A percentile compares a stretch with the other conserved stretches of the same genome.
These are phyloP conservation scores for Parasitella parasitica DNA, from an alignment of 371 early-diverging fungal genomes.

Conservation along the genomic window DNA sequence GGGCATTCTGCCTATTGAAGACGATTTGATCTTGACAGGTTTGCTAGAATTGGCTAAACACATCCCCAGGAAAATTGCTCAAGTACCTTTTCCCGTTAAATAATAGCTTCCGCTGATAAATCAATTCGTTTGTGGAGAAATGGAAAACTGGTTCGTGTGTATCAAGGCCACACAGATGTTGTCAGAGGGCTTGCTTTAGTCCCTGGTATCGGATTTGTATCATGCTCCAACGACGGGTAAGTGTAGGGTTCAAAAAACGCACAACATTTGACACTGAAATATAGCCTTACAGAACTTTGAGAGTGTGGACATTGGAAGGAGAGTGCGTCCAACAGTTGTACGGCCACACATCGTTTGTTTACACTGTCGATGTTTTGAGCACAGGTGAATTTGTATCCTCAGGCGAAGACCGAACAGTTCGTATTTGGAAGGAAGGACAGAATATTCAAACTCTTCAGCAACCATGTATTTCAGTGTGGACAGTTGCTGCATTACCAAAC, in stretches of 20 bases:
- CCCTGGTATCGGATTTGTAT: conserved; percentile 73
- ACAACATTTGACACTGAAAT: not conserved
- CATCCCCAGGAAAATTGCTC: not conserved
- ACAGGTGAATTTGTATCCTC: conserved; percentile 84
- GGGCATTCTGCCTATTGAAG: conserved; percentile 71
- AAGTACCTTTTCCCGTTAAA: not conserved
- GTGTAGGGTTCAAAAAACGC: conserved; percentile 42
- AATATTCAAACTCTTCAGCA: conserved; percentile 82
- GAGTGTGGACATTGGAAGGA: conserved; percentile 81
- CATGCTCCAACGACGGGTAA: conserved; percentile 89
- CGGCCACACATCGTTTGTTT: conserved; percentile 95
- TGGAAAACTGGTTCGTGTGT: conserved; percentile 67
- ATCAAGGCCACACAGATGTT: conserved; percentile 89
- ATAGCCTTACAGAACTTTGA: conserved; percentile 57
- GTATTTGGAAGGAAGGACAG: conserved; percentile 79
- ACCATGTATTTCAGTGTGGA: conserved; percentile 94
- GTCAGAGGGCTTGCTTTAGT: conserved; percentile 80
- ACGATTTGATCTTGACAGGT: conserved; percentile 81
- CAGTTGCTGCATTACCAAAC: conserved; percentile 73
- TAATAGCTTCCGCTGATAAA: conserved; percentile 89
- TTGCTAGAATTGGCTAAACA: not conserved
- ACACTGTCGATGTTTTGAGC: conserved; percentile 70
- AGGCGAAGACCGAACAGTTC: conserved; percentile 92
- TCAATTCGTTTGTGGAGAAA: conserved; percentile 85
- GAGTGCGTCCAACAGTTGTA: conserved; percentile 73